A percentile compares a stretch with the other conserved stretches of the same genome.
phyloP scores from a whole-genome alignment of 768 basidiomycete genomes.

The Wakefieldia striispora region DNA sequence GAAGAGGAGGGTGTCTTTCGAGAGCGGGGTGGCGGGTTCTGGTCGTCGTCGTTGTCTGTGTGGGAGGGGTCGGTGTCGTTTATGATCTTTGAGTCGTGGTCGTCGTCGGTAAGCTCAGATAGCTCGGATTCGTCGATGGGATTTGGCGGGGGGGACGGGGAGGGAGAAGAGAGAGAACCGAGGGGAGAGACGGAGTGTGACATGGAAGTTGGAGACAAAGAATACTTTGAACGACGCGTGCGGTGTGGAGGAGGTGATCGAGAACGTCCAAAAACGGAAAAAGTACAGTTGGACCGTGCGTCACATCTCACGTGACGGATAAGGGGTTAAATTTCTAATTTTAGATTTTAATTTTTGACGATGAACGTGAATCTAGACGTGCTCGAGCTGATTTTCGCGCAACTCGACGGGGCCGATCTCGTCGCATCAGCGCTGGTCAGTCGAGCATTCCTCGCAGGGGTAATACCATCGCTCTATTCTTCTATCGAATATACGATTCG shows the following conservation, averaged over 20 bases:
- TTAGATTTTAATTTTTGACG: slow-evolving; percentile 29
- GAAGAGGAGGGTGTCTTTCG: neutral
- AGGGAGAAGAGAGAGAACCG: slow-evolving; percentile 67
- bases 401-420: slow-evolving; percentile 53
- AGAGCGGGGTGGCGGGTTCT: slow-evolving; percentile 15
- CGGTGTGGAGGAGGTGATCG: too few relatives aligned
- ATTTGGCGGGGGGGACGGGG: slow-evolving; percentile 52
- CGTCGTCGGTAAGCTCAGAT: slow-evolving; percentile 82
- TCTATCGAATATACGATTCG: slow-evolving; percentile 51
- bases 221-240: neutral
- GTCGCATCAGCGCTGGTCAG: slow-evolving; percentile 62
- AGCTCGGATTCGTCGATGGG: slow-evolving; percentile 64
- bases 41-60: slow-evolving; percentile 8
- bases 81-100: slow-evolving; percentile 44
- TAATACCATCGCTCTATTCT: slow-evolving; percentile 60
- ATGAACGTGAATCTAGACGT: slow-evolving; percentile 69
- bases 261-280: slow-evolving; percentile 5
- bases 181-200: slow-evolving; percentile 37
- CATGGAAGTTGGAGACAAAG: slow-evolving; percentile 9
- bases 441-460: slow-evolving; percentile 61
- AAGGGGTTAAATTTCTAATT: too few relatives aligned
- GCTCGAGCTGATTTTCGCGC: slow-evolving; percentile 61
- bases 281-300: neutral
- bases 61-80: too few relatives aligned
- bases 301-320: too few relatives aligned